Evolutionary conservation across 2,329 filamentous ascomycete genomes (phyloP), one percentile per base, ranked within the genome.

Genomic region (Cylindrodendrum hubeiense): DNA sequence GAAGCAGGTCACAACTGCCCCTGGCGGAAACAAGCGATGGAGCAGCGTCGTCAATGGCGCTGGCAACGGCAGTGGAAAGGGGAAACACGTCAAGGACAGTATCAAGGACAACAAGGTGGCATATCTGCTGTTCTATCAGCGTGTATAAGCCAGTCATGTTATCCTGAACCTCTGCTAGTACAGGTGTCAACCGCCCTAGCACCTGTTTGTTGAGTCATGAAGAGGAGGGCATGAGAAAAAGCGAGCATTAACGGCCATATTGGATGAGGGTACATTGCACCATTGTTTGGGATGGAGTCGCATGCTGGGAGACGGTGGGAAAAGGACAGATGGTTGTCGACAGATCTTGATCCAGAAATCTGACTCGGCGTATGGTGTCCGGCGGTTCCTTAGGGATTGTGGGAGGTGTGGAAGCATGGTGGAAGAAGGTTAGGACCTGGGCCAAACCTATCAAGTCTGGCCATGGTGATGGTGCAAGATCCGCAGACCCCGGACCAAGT

Each of bases 71-170:
- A 81, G 83, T 80, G 80, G 84, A 82, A 86, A 88, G 83, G 70
- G 84, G 75, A 85, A 88, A 81, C 80, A 89, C 79, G 67, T 83
- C 77, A 85, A 89, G 79, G 89, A 90, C 73, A 88, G 82, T 70
- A 87, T 93, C 76, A 94, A 93, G 80, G 95, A 98, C 79, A 97
- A 95, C 85, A 97, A 97, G 85, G 95, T 98, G 63, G 96, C 96
- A 4, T 99, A 99, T 81, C 89, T 99, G 71, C 83, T 99, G 76
- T 97, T 99, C 82, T 99, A 99, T 80, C 92, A 98, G 83, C 90
- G 89, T 74, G 88, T 96, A 66, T 88, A 71, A 75, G 53, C n/a
- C 47, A 39, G 15, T n/a, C 22, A 17, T 37, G 8, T 19, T 46
- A 9, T 30, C 33, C n/a, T 28, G 10, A 5, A 17, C 12, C 33